phyloP scores from a whole-genome alignment of 1,139 yeast genomes.

The Hansenula lynferdii region DNA sequence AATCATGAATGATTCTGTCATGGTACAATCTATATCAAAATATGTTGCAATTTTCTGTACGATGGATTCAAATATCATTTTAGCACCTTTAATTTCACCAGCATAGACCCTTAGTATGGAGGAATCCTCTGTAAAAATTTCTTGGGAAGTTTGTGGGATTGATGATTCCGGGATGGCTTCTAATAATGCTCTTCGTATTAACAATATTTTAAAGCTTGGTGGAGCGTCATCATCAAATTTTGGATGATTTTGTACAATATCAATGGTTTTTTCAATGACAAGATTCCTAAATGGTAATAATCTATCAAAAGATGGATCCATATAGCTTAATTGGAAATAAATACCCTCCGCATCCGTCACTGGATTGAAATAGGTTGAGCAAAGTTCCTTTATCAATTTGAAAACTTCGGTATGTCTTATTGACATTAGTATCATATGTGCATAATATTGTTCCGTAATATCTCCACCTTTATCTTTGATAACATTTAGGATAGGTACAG shows the following conservation, averaged over 20 bases:
- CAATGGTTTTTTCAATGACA: conserved; percentile 2
- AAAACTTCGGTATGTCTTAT: conserved; percentile 5
- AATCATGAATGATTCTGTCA: conserved; percentile 5
- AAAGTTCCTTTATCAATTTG: neutral
- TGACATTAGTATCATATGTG: conserved; percentile 5
- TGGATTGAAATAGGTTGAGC: neutral
- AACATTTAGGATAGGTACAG: conserved; percentile 7
- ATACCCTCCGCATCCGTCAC: conserved; percentile 4
- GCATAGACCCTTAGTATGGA: conserved; percentile 9
- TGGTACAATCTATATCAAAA: conserved; percentile 2
- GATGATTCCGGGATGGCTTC: neutral
- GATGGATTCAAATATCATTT: conserved; percentile 5
- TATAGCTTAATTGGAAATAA: conserved; percentile 5
- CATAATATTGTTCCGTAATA: conserved; percentile 8
- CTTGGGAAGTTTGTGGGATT: neutral
- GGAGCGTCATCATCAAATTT: neutral
- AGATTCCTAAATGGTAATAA: conserved; percentile 11
- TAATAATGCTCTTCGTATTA: neutral
- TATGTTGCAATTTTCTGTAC: conserved; percentile 5
- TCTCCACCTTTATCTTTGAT: neutral
- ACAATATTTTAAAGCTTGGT: neutral
- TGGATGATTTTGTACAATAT: conserved; percentile 1
- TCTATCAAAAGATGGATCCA: conserved; percentile 17
- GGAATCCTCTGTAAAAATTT: conserved; percentile 1
- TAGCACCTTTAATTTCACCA: conserved; percentile 5